phyloP scores from a whole-genome alignment of 257 asterid genomes.

The Asclepias syriaca region DNA sequence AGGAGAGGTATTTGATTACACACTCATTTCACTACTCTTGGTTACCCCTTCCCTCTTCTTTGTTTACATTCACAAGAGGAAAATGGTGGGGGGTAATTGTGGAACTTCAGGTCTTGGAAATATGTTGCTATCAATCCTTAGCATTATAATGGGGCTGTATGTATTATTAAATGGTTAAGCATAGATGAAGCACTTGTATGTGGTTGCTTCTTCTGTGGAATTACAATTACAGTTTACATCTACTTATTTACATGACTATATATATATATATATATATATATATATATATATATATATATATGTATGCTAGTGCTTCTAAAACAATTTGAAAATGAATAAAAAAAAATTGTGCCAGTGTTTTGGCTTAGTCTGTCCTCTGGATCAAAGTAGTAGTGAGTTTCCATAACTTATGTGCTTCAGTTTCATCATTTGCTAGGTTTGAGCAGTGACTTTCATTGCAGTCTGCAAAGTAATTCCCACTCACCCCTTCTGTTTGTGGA shows the following conservation, averaged over 20 bases:
- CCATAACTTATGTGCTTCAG: constrained; percentile 54
- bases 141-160: not conserved
- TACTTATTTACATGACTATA: constrained; percentile 42
- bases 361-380: constrained; percentile 40
- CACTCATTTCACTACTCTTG: not conserved
- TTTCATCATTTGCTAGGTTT: constrained; percentile 50
- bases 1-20: not conserved
- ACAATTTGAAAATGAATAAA: constrained; percentile 10
- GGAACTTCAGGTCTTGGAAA: not conserved
- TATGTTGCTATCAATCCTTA: not conserved
- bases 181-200: constrained; percentile 15
- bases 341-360: constrained; percentile 22
- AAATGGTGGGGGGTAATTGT: not conserved
- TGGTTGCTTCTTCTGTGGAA: constrained; percentile 17
- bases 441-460: constrained; percentile 77
- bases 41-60: not conserved
- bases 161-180: constrained; percentile 8
- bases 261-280: not conserved
- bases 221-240: constrained; percentile 21
- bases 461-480: constrained; percentile 83
- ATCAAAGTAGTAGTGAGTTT: constrained; percentile 56
- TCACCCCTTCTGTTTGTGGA: constrained; percentile 41
- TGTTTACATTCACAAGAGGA: not conserved
- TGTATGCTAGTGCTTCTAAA: constrained; percentile 3
- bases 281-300: constrained; percentile 14